phyloP scores from a whole-genome alignment of 2,329 filamentous ascomycete genomes.

The Mariannaea sp. region DNA sequence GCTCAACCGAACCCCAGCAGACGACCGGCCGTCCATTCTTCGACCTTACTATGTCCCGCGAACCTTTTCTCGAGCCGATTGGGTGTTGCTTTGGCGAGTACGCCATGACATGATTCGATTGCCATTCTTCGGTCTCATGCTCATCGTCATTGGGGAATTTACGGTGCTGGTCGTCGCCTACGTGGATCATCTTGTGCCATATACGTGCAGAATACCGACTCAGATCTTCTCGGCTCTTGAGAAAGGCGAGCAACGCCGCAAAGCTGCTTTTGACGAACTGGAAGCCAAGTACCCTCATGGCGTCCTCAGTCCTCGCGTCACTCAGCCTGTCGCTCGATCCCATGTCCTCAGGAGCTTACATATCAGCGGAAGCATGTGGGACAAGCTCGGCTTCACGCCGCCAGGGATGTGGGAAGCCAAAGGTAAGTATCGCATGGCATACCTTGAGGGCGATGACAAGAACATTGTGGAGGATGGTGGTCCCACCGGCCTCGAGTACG shows the following conservation, averaged over 20 bases:
- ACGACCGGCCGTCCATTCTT: slow-evolving; percentile 56
- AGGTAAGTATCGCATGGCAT: slow-evolving; percentile 60
- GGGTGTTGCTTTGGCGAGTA: slow-evolving; percentile 71
- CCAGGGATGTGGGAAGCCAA: slow-evolving; percentile 57
- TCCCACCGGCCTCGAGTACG: slow-evolving; percentile 55
- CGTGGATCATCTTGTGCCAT: slow-evolving; percentile 73
- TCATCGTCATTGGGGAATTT: slow-evolving; percentile 83
- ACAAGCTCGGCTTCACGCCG: slow-evolving; percentile 54
- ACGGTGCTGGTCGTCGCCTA: slow-evolving; percentile 78
- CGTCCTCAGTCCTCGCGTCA: slow-evolving; percentile 42
- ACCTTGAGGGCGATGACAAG: slow-evolving; percentile 72
- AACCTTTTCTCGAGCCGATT: slow-evolving; percentile 64
- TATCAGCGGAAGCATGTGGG: slow-evolving; percentile 55
- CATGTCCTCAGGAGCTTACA: slow-evolving; percentile 52
- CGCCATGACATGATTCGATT: slow-evolving; percentile 76
- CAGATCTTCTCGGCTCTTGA: slow-evolving; percentile 67
- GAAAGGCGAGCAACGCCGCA: slow-evolving; percentile 58
- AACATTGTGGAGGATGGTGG: slow-evolving; percentile 70
- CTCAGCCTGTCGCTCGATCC: slow-evolving; percentile 36
- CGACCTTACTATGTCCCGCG: slow-evolving; percentile 41
- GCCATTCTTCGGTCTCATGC: slow-evolving; percentile 75
- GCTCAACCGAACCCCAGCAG: slow-evolving; percentile 51
- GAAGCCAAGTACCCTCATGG: slow-evolving; percentile 43
- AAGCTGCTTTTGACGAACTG: slow-evolving; percentile 52
- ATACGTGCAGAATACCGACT: slow-evolving; percentile 79